Evolutionary conservation across 306 rosid genomes (phyloP), one percentile per base, ranked within the genome.

Genomic region (Spatholobus suberectus): DNA sequence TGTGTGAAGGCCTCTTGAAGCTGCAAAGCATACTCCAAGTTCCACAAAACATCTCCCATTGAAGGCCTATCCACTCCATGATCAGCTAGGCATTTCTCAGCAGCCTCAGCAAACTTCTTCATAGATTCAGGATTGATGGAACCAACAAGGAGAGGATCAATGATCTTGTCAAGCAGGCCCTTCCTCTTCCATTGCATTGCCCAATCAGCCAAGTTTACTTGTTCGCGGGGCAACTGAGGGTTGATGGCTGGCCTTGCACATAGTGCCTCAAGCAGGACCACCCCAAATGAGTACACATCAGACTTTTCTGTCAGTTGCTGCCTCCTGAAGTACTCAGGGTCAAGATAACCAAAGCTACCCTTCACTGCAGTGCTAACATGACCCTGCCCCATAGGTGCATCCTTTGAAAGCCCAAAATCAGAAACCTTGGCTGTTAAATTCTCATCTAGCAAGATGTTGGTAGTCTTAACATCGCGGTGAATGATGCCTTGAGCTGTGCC

Each of bases 21-120:
- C 67, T 90, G 93, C 83, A 90, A 70, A 29, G 93, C 90, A 81
- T 88, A 90, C 61, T 90, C 93, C 77, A 90, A 65, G 51, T 90
- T 88, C 93, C 93, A 90, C 24, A 90, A 75, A 18, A 90, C 93
- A 86, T 90, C 93, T 27, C 93, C 93, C 93, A 90, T 90, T 54
- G 93, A 80, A 55, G 93, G 93, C 75, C 93, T 88, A 26, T 90
- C 93, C 12, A 80, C 93, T 3, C 93, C 93, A 73, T 86, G 82
- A 18, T 90, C 93, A 7, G 91, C 91, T 72, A 90, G 80, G n/a
- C 93, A 90, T 58, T 90, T 90, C 83, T 90, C 93, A 8, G 91
- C 91, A 41, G 93, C 93, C 81, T 90, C 93, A 7, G 91, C 91
- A 66, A 82, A 88, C 58, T 90, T 90, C 85, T 84, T 90, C 93